A percentile compares a stretch with the other conserved stretches of the same genome.
Evolutionary conservation across 805 yeast species (phyloP).

Genomic region (Metschnikowia drakensbergensis): DNA sequence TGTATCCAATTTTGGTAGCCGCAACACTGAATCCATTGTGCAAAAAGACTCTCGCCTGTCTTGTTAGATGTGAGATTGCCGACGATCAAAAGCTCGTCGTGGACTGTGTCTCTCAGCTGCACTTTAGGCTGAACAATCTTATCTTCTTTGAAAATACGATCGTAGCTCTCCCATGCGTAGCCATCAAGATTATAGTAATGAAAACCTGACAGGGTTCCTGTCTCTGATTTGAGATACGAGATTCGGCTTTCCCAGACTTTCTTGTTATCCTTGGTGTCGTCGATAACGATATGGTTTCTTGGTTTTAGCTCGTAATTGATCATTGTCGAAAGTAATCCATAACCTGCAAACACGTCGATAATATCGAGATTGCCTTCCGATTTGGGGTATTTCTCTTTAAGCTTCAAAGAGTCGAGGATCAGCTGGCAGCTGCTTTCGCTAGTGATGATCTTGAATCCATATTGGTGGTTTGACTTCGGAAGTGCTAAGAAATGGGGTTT

Average conservation of each 20-base stretch:
- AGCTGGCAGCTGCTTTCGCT: conserved; percentile 26
- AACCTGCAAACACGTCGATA: conserved; percentile 58
- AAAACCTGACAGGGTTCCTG: conserved; percentile 31
- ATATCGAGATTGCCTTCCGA: conserved; percentile 41
- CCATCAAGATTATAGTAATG: conserved; percentile 46
- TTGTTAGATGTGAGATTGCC: conserved; percentile 52
- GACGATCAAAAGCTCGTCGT: conserved; percentile 52
- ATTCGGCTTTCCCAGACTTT: conserved; percentile 29
- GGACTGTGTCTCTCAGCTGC: conserved; percentile 37
- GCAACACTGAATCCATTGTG: conserved; percentile 72
- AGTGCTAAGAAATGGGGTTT: conserved; percentile 20
- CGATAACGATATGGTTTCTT: conserved; percentile 58
- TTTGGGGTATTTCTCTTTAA: conserved; percentile 35
- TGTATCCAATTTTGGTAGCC: conserved; percentile 72
- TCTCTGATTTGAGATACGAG: conserved; percentile 19
- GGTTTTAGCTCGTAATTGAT: conserved; percentile 63
- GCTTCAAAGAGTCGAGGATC: conserved; percentile 46
- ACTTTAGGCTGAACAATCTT: conserved; percentile 34
- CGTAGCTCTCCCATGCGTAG: conserved; percentile 63
- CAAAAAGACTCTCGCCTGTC: conserved; percentile 63
- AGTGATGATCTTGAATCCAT: conserved; percentile 24
- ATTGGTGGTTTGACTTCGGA: conserved; percentile 21
- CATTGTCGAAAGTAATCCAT: conserved; percentile 57
- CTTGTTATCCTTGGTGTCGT: conserved; percentile 35
- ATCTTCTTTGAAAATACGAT: conserved; percentile 42